phyloP scores from a whole-genome alignment of 2,329 filamentous ascomycete genomes.

The Colletotrichum agaves region DNA sequence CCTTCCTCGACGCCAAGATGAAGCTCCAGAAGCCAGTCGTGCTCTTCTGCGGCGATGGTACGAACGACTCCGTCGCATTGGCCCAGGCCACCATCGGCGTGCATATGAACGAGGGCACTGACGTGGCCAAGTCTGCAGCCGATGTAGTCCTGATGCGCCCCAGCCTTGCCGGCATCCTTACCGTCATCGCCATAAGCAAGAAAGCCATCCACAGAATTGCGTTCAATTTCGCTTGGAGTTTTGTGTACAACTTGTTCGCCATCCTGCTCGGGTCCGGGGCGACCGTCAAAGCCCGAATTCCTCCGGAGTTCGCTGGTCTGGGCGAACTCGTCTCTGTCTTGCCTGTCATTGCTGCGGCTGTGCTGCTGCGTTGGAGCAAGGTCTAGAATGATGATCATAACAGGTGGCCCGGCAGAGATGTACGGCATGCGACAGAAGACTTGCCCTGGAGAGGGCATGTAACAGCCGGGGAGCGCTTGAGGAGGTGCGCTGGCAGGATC shows the following conservation, averaged over 20 bases:
- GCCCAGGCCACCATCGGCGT: constrained; percentile 77
- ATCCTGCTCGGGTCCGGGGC: constrained; percentile 74
- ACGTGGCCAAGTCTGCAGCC: constrained; percentile 74
- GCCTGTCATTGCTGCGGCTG: constrained; percentile 71
- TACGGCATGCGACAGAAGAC: neutral
- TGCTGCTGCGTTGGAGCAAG: constrained; percentile 56
- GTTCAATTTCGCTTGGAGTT: constrained; percentile 78
- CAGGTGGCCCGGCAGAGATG: neutral
- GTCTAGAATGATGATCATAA: constrained; percentile 38
- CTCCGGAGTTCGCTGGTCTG: constrained; percentile 73
- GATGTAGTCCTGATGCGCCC: constrained; percentile 75
- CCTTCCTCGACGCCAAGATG: neutral
- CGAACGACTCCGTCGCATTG: constrained; percentile 80
- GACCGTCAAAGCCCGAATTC: constrained; percentile 64
- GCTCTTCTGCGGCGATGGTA: constrained; percentile 81
- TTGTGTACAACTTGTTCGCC: constrained; percentile 76
- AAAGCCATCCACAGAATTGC: constrained; percentile 60
- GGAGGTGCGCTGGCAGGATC: constrained; percentile 16
- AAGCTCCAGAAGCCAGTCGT: constrained; percentile 53
- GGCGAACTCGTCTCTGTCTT: constrained; percentile 80
- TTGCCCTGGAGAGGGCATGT: constrained; percentile 14
- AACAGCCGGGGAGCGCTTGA: constrained; percentile 2
- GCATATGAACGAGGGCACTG: constrained; percentile 70
- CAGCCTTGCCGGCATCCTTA: constrained; percentile 64
- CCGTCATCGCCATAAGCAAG: constrained; percentile 64